Evolutionary conservation across 345 rosid species (phyloP), one percentile per base, ranked within the genome.

Genomic region (Salix suchowensis): DNA sequence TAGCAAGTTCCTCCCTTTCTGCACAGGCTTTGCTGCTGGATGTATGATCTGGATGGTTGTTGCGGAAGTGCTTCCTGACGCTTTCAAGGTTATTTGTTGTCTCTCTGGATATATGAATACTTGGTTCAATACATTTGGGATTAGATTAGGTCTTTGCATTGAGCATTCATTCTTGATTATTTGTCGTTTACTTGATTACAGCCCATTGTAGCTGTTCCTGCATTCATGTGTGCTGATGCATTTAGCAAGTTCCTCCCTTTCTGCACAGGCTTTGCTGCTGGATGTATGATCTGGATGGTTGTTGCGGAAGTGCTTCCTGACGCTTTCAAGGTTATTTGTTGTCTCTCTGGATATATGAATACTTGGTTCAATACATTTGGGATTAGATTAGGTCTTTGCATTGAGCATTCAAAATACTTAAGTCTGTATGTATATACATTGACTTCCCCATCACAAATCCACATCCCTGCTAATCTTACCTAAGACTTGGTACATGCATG

Each of bases 1-100:
- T 77, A 91, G 85, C 88, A 96, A 94, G 78, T 84, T 96, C 84
- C 87, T 94, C 70, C 99, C 99, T 65, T 96, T 96, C 81, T 96
- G 99, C 76, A 94, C 99, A 58, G 99, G 99, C 73, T 96, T 96
- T 86, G 99, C 99, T 71, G 99, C 98, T 80, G 99, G 98, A 44
- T 96, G 99, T 80, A 96, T 96, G 99, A 92, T 96, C 70, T 96
- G 99, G 99, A 96, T 96, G 98, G 99, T 96, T 72, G 82, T 96
- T 84, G 98, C 98, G 62, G 99, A 96, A 87, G 99, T 96, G 66
- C 97, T 96, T 74, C 99, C 99, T 68, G 99, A 94, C 84, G 97
- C 99, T 28, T 96, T 94, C 83, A 94, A 94, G 98, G 99, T 92
- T 77, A 76, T 44, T 75, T 58, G 62, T 24, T 77, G 12, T 48